These are phyloP conservation scores for Craterostigma plantagineum DNA, from an alignment of 257 asterid species.

Conservation along the genomic window DNA sequence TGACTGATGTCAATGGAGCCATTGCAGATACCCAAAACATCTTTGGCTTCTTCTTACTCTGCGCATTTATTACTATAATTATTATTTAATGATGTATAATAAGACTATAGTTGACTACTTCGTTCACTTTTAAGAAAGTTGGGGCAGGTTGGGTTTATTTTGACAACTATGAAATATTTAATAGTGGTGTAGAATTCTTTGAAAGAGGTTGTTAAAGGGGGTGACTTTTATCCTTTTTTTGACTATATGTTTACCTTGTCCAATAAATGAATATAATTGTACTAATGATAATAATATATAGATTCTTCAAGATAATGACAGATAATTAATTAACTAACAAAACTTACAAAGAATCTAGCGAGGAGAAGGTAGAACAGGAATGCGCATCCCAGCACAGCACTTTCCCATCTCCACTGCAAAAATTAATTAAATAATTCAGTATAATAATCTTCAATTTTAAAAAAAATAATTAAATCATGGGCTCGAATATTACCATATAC, in stretches of 20 bases:
- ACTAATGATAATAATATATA: not conserved
- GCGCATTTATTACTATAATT: constrained; percentile 10
- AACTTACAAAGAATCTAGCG: constrained; percentile 70
- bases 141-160: not conserved
- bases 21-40: constrained; percentile 91
- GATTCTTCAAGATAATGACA: too few relatives aligned
- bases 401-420: constrained; percentile 99
- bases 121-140: not conserved
- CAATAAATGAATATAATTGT: too few relatives aligned
- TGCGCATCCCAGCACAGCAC: constrained; percentile 68
- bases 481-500: too few relatives aligned
- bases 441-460: not conserved
- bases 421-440: not conserved
- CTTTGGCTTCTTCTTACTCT: constrained; percentile 68
- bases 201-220: too few relatives aligned
- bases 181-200: too few relatives aligned
- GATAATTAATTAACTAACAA: too few relatives aligned
- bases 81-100: too few relatives aligned
- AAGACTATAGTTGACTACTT: too few relatives aligned
- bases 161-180: not conserved
- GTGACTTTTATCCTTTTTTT: too few relatives aligned
- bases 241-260: too few relatives aligned
- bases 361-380: constrained; percentile 79
- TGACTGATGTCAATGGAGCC: constrained; percentile 76
- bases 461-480: too few relatives aligned